Conservation (phyloP, 139 green algal genomes). For the Eudorina sp. region DNA sequence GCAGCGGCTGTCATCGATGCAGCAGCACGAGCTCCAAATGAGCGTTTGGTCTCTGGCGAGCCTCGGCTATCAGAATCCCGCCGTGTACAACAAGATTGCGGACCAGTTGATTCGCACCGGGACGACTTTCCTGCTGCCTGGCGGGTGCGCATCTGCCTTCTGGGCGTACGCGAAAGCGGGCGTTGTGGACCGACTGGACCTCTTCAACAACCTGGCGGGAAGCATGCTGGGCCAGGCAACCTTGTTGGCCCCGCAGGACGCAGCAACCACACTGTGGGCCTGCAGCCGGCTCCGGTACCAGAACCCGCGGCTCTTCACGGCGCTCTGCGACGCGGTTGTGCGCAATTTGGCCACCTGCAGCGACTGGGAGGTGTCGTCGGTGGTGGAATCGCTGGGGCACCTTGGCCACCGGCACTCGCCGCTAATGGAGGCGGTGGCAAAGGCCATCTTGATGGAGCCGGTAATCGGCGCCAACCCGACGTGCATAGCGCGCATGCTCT, state of each 20-base stretch:
- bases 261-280: background rate
- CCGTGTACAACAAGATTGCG: background rate
- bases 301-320: background rate
- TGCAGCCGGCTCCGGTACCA: constrained; percentile 1
- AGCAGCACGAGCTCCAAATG: constrained; percentile 32
- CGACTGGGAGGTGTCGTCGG: background rate
- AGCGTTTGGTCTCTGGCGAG: background rate
- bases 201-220: constrained; percentile 13
- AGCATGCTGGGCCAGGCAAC: constrained; percentile 35
- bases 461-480: constrained; percentile 6
- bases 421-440: constrained; percentile 36
- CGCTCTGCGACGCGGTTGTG: constrained; percentile 26
- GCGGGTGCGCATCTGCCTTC: background rate
- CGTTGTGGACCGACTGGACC: background rate
- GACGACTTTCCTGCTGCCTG: constrained; percentile 20
- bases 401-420: constrained; percentile 21
- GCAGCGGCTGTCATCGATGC: constrained; percentile 6
- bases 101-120: constrained; percentile 1
- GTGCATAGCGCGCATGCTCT: background rate
- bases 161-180: constrained; percentile 30
- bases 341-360: background rate
- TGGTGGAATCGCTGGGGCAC: constrained; percentile 12
- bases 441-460: constrained; percentile 23
- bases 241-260: constrained; percentile 35
- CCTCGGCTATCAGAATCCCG: background rate